Base-by-base conservation (phyloP, 768 basidiomycete genomes). In the Mycena alexandri region DNA sequence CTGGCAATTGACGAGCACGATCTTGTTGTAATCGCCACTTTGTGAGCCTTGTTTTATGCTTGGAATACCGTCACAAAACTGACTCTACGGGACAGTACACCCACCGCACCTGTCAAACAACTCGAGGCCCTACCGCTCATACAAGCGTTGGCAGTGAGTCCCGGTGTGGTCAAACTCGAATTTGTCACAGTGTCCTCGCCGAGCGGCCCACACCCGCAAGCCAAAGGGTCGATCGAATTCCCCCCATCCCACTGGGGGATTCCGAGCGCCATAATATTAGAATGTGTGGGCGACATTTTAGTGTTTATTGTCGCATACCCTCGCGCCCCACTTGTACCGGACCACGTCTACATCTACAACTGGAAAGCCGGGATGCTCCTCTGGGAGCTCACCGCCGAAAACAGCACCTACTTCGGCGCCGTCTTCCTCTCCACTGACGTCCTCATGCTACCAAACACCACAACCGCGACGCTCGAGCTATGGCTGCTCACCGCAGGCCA, bases 241-340 rank as follows among this genome's bases (percentile, higher is more conserved):
- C 61, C 69, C 24, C 75, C 64, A 5, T 72, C 78, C 1, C 34
- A 42, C 0, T 74, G 61, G 67, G 71, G 72, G 13, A 74, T 73
- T 14, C 80, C 81, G 2, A 68, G 75, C 13, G 73, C 84, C n/a
- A 79, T 79, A 13, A 77, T 86, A n/a, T n/a, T n/a, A 34, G 84
- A 85, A 65, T 81, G 84, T 47, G 83, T 84, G 14, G 85, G 84
- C 17, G 78, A 82, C 13, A 74, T 82, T 66, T 73, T 85, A 3
- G 81, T 83, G 2, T 76, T 86, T 1, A 72, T 83, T 8, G 74
- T 81, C 5, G 73, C 76, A 3, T 78, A 77, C 60, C 62, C 33
- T 1, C 17, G 7, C 24, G 19, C 36, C 0, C 5, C 5, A 4
- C 12, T 16, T 5, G 21, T 17, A 5, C 1, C 34, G 38, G 73